These are phyloP conservation scores for Cutaneotrichosporon cutaneum DNA, from an alignment of 1,284 basidiomycete genomes.

Conservation along the genomic window DNA sequence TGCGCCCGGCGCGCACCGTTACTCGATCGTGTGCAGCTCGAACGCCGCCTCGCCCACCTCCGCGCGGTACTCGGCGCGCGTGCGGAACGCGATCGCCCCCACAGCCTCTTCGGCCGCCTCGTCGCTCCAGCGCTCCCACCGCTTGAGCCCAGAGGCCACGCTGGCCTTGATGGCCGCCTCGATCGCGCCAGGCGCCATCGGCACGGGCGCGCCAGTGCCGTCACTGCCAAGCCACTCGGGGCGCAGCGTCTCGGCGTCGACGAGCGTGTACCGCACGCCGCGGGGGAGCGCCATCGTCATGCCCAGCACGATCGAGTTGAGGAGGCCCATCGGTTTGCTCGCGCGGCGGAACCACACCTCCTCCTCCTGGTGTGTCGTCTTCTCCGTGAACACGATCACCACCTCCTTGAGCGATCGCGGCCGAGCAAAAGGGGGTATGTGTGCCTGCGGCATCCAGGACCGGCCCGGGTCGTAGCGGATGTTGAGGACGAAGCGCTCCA, in stretches of 20 bases:
- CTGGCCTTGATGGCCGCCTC: not conserved
- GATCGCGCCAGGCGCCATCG: constrained; percentile 1
- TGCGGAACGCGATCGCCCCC: not conserved
- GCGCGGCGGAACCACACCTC: constrained; percentile 17
- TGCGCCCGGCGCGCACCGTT: not conserved
- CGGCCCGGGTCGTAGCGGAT: constrained; percentile 21
- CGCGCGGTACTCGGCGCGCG: constrained; percentile 13
- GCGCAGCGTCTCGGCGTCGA: constrained; percentile 17
- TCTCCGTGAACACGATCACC: constrained; percentile 19
- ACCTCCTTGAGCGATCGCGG: constrained; percentile 7
- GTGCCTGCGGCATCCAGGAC: constrained; percentile 19
- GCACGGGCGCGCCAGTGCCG: not conserved
- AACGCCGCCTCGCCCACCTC: constrained; percentile 13
- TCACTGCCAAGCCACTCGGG: constrained; percentile 21
- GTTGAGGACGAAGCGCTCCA: constrained; percentile 18
- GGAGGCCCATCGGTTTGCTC: constrained; percentile 17
- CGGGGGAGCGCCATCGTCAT: constrained; percentile 13
- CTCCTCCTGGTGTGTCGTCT: constrained; percentile 23
- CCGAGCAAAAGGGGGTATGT: constrained; percentile 4
- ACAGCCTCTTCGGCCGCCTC: constrained; percentile 5
- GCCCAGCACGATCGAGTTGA: constrained; percentile 15
- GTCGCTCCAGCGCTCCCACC: constrained; percentile 1
- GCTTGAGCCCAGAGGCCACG: not conserved
- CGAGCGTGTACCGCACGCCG: constrained; percentile 14
- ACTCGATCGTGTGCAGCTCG: constrained; percentile 17